Percentiles rank a stretch among this genome's conserved stretches.
Evolutionary conservation across 1,284 basidiomycete genomes (phyloP).

Genomic region (Apiotrichum gracile): DNA sequence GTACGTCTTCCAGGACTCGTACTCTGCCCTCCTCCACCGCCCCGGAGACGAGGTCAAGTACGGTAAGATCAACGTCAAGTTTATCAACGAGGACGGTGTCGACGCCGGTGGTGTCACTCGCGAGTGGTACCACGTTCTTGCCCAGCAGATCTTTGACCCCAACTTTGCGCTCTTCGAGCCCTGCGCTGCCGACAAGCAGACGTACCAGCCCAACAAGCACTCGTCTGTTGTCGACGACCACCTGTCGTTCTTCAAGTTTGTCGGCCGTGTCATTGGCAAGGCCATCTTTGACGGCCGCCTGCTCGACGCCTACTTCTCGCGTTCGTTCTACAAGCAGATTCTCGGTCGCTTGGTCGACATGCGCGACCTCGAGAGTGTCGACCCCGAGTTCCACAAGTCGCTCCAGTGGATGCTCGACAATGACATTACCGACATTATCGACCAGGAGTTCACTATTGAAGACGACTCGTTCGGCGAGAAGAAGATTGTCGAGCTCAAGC

Average conservation of each 20-base stretch:
- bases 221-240: conserved; percentile 79
- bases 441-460: conserved; percentile 49
- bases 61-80: conserved; percentile 93
- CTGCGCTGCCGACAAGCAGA: conserved; percentile 85
- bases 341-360: conserved; percentile 88
- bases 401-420: conserved; percentile 50
- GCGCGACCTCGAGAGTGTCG: conserved; percentile 89
- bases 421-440: conserved; percentile 46
- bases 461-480: conserved; percentile 74
- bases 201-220: conserved; percentile 94
- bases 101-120: conserved; percentile 97
- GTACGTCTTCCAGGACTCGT: conserved; percentile 96
- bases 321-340: conserved; percentile 88
- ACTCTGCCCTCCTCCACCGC: conserved; percentile 81
- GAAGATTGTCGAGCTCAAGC: conserved; percentile 78
- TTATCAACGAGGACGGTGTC: conserved; percentile 96
- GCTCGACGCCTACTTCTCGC: conserved; percentile 95
- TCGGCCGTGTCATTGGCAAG: conserved; percentile 87
- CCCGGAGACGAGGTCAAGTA: conserved; percentile 96
- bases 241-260: conserved; percentile 96
- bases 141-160: conserved; percentile 99
- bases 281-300: conserved; percentile 92
- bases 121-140: conserved; percentile 98
- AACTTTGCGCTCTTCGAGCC: conserved; percentile 94
- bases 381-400: conserved; percentile 67